phyloP scores from a whole-genome alignment of 2,329 filamentous ascomycete genomes.

The Volutella citrinella region DNA sequence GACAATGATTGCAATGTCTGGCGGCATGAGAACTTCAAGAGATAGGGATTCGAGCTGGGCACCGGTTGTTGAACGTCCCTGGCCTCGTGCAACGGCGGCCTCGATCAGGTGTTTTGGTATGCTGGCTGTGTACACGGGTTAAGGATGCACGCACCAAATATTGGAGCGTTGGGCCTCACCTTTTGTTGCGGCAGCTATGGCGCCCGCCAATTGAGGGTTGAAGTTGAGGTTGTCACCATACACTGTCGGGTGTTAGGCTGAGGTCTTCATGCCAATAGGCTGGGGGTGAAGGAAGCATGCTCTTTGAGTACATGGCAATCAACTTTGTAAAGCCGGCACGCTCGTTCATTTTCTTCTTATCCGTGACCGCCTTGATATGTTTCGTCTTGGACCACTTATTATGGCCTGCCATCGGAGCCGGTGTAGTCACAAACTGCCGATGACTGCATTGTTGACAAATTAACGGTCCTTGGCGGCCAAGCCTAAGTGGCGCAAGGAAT shows the following conservation, averaged over 20 bases:
- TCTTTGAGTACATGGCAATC: constrained; percentile 72
- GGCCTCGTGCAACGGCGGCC: constrained; percentile 79
- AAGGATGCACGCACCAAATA: neutral
- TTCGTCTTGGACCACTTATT: constrained; percentile 96
- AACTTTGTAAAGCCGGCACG: constrained; percentile 67
- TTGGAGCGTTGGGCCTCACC: constrained; percentile 34
- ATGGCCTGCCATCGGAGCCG: constrained; percentile 62
- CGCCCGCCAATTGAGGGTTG: constrained; percentile 73
- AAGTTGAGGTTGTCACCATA: constrained; percentile 69
- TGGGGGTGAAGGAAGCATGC: too few species aligned
- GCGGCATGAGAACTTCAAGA: constrained; percentile 77
- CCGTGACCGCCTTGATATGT: constrained; percentile 87
- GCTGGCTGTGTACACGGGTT: constrained; percentile 46
- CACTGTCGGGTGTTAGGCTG: too few species aligned
- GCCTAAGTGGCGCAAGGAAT: constrained; percentile 11
- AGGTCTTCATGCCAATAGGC: too few species aligned
- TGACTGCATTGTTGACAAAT: constrained; percentile 48
- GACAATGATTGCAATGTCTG: constrained; percentile 74
- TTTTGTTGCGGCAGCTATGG: constrained; percentile 77
- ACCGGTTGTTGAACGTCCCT: constrained; percentile 75
- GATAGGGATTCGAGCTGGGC: constrained; percentile 72
- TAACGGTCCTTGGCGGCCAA: constrained; percentile 9
- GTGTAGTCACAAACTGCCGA: constrained; percentile 46
- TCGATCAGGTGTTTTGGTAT: constrained; percentile 86
- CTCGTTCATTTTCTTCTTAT: constrained; percentile 72